phyloP scores from a whole-genome alignment of 192 early-diverging fungal genomes.

The Backusella morwellensis region DNA sequence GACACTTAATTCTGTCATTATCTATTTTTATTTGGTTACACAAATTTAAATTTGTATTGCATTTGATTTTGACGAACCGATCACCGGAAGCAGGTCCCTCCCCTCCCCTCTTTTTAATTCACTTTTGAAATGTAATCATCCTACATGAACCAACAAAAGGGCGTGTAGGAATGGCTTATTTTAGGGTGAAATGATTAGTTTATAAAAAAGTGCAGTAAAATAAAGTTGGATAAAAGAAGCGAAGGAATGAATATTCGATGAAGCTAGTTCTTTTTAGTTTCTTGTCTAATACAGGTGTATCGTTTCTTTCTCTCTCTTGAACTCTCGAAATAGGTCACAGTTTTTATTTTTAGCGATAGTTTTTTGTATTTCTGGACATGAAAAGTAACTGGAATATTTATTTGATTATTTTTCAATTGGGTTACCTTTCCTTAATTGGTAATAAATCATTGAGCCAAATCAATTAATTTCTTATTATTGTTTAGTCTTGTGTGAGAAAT shows the following conservation, averaged over 20 bases:
- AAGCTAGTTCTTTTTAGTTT: not conserved
- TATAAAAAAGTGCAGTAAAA: too few species aligned
- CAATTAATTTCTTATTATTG: not conserved
- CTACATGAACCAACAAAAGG: not conserved
- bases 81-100: not conserved
- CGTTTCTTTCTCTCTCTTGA: not conserved
- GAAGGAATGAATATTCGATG: not conserved
- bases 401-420: not conserved
- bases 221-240: not conserved
- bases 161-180: not conserved
- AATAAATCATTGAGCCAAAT: not conserved
- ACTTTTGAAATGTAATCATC: not conserved
- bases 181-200: too few species aligned
- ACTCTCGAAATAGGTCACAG: not conserved
- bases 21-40: slow-evolving; percentile 10
- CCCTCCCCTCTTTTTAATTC: not conserved
- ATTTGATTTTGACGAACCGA: slow-evolving; percentile 10
- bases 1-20: slow-evolving; percentile 8
- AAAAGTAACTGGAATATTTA: not conserved
- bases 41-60: slow-evolving; percentile 13
- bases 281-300: not conserved
- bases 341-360: not conserved
- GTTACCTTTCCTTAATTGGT: not conserved
- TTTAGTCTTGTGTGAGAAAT: not conserved
- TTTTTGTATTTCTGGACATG: slow-evolving; percentile 2